phyloP scores from a whole-genome alignment of 1,284 basidiomycete genomes.

The Macrocystidia cucumis region DNA sequence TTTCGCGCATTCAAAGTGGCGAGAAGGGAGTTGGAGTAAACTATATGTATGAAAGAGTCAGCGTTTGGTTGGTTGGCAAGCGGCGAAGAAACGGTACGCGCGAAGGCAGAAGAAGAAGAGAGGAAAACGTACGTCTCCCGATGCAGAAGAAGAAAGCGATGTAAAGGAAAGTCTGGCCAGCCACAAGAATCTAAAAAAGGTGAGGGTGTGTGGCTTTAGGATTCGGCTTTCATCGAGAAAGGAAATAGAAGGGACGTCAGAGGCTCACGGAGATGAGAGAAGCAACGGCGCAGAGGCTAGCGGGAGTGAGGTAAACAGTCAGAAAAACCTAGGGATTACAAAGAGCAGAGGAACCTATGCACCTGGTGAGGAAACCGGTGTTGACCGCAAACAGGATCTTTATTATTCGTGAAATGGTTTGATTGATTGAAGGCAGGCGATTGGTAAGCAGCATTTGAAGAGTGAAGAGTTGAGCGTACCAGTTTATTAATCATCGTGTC shows the following conservation, averaged over 20 bases:
- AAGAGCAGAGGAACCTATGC: slow-evolving; percentile 3
- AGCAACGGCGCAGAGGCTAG: slow-evolving; percentile 39
- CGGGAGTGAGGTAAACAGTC: slow-evolving; percentile 3
- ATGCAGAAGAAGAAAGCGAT: slow-evolving; percentile 50
- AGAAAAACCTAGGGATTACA: not conserved
- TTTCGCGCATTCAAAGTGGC: slow-evolving; percentile 47
- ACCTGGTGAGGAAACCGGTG: slow-evolving; percentile 45
- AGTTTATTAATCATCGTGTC: slow-evolving; percentile 42
- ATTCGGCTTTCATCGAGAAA: not conserved
- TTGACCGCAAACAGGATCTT: slow-evolving; percentile 47
- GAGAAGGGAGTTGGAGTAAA: slow-evolving; percentile 47
- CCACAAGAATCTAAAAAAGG: slow-evolving; percentile 26
- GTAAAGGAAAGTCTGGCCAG: slow-evolving; percentile 39
- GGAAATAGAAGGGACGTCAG: not conserved
- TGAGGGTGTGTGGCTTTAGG: not conserved
- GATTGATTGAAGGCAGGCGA: too few species aligned
- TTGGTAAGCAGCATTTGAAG: not conserved
- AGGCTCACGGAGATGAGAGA: slow-evolving; percentile 39
- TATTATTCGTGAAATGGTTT: not conserved
- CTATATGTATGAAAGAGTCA: too few species aligned
- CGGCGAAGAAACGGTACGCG: too few species aligned
- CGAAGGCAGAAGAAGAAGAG: not conserved
- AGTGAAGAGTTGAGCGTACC: slow-evolving; percentile 18
- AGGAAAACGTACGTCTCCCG: slow-evolving; percentile 25
- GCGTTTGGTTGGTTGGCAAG: not conserved